Evolutionary conservation across 306 rosid species (phyloP).

Genomic region (Castanopsis chinensis): DNA sequence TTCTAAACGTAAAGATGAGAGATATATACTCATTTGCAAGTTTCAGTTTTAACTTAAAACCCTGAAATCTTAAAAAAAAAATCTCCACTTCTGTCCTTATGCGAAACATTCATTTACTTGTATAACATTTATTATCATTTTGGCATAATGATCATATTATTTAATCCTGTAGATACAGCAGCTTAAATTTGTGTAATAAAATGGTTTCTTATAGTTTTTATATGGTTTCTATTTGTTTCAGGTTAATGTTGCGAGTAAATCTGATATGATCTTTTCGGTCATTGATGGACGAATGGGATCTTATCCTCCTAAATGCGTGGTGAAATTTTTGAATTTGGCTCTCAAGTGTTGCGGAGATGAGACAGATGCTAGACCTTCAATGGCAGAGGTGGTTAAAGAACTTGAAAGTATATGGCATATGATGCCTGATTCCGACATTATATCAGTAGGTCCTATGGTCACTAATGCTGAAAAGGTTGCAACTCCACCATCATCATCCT

Average conservation of each 20-base stretch:
- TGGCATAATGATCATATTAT: neutral
- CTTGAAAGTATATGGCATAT: constrained; percentile 70
- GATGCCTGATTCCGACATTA: constrained; percentile 64
- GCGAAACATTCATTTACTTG: no score
- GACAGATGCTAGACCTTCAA: constrained; percentile 77
- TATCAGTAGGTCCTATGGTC: constrained; percentile 21
- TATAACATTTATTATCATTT: neutral
- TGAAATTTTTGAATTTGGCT: constrained; percentile 55
- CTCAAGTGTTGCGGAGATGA: constrained; percentile 70
- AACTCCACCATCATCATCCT: constrained; percentile 59
- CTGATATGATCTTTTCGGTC: constrained; percentile 64
- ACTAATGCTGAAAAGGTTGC: constrained; percentile 39
- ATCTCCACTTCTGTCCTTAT: no score
- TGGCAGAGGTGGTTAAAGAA: constrained; percentile 80
- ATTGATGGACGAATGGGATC: constrained; percentile 78
- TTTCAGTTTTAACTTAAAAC: no score
- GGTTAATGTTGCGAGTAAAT: constrained; percentile 63
- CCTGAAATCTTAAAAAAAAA: no score
- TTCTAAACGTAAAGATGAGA: neutral
- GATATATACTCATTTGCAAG: no score
- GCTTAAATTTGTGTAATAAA: neutral
- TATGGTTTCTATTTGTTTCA: constrained; percentile 14
- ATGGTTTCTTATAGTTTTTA: neutral
- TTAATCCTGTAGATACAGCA: no score
- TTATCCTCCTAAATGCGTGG: constrained; percentile 40